Evolutionary conservation across 345 rosid species (phyloP), one percentile per base, ranked within the genome.

Genomic region (Pistacia atlantica): DNA sequence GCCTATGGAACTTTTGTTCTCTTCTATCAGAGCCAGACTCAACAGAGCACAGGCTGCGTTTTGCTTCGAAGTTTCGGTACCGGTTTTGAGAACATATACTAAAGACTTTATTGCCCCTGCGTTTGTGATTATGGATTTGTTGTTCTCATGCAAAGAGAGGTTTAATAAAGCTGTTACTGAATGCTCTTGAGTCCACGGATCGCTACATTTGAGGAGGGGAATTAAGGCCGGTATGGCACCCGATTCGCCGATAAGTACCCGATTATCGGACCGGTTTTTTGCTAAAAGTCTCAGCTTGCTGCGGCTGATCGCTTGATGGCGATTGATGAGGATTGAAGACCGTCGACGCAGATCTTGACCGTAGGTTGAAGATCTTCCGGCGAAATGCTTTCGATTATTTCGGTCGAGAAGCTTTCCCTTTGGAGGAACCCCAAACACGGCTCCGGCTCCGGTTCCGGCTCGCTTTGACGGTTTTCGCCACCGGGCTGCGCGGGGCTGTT

Each of bases 341-440:
- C 93, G 45, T 89, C 97, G 66, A 93, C 81, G 75, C 99, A 96
- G 84, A 92, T 91, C 89, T 92, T 91, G 75, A 96, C 95, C 5
- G 98, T 92, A 49, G 98, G 99, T 71, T 89, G 97, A 11, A 96
- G 98, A 89, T 96, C 99, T 77, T 96, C 99, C 3, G 99, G 97
- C 52, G 98, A 93, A 59, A 93, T 93, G 81, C 92, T 85, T 85
- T 96, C 99, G 8, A 93, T 90, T 59, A 96, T 93, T 84, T 96
- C 99, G 9, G 97, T 90, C 0, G 98, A 96, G 84, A 96, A 96
- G 65, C 59, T 85, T 71, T 93, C 98, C 52, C 98, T 87, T 84
- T 89, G 89, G 11, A 96, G 83, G 73, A 95, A 93, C 28, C 98
- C 98, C 0, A 79, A 55, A 77, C 98, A 95, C 0, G 98, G 98